Base-by-base conservation (phyloP, 2,329 filamentous ascomycete species). In the Fusarium paranaense region DNA sequence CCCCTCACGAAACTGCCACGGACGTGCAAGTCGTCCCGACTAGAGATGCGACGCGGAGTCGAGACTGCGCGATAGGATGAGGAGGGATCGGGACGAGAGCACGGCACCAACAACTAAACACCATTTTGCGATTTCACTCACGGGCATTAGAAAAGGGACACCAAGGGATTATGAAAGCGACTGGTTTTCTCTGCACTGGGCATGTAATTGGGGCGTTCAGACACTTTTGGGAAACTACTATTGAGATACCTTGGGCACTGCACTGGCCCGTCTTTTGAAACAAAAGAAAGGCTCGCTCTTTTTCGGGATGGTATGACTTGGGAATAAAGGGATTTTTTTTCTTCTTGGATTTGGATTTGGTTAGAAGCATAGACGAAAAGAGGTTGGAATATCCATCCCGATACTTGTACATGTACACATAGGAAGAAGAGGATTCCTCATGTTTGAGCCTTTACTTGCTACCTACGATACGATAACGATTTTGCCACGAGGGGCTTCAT, bases 1-100 rank as follows among this genome's bases (percentile, higher is more conserved):
- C 76, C 81, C 35, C 76, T 82, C 57, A 77, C 80, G 40, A 86
- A 85, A 67, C 75, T 83, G 57, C 78, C 81, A 70, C 83, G 87
- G 66, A 82, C 81, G n/a, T 85, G 82, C 75, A 82, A 79, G 42
- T 72, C 84, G 27, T 78, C 82, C 56, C 78, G 84, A 66, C 81
- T 85, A 64, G 85, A 86, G 73, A 76, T 84, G 47, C 83, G 81
- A 54, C 73, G 76, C 32, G 77, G 76, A 59, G 59, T 79, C 18
- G 77, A 78, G 59, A 79, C 77, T 61, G 76, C 77, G 35, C 71
- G 69, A 63, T 70, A 68, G 40, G 54, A 59, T 35, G 37, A 40
- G 57, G 61, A 69, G 42, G 35, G 40, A 54, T 33, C 61, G 8
- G 40, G 54, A 52, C 52, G 56, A 50, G 64, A 47, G 20, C 30